phyloP scores from a whole-genome alignment of 768 basidiomycete species.

The Termitomyces sp. region DNA sequence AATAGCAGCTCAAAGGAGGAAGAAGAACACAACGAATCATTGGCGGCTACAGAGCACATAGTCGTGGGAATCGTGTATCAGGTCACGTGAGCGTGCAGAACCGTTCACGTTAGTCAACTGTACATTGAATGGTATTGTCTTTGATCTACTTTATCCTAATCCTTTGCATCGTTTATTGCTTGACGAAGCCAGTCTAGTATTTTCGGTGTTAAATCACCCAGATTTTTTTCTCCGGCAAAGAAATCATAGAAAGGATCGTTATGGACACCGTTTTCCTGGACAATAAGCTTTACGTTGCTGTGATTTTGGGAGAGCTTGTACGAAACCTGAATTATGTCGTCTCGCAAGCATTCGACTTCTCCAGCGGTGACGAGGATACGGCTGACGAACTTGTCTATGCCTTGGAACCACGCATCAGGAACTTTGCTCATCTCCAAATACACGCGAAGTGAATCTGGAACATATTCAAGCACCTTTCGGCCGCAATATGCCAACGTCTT shows the following conservation, averaged over 20 bases:
- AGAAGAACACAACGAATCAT: too few species aligned
- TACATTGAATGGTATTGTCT: not conserved
- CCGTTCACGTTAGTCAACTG: too few species aligned
- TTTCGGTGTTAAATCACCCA: constrained; percentile 15
- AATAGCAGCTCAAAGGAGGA: too few species aligned
- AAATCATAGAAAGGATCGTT: constrained; percentile 25
- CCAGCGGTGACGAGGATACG: constrained; percentile 31
- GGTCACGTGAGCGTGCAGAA: too few species aligned
- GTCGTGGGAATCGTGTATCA: too few species aligned
- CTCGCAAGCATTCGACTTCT: constrained; percentile 24
- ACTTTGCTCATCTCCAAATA: constrained; percentile 26
- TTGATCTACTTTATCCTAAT: not conserved
- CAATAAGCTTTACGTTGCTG: constrained; percentile 10
- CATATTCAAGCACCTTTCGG: constrained; percentile 4
- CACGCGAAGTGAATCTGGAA: constrained; percentile 14
- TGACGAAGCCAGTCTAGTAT: constrained; percentile 21
- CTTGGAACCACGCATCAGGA: constrained; percentile 26
- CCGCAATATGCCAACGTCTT: constrained; percentile 10
- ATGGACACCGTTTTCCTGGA: constrained; percentile 28
- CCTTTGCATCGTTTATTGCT: constrained; percentile 1
- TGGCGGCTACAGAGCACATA: too few species aligned
- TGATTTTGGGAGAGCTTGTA: constrained; percentile 11
- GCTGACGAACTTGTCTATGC: constrained; percentile 24
- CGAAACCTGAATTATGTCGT: constrained; percentile 23
- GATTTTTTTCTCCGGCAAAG: constrained; percentile 12